Evolutionary conservation across 106 monocot genomes (phyloP).

Genomic region (Platanthera guangdongensis): DNA sequence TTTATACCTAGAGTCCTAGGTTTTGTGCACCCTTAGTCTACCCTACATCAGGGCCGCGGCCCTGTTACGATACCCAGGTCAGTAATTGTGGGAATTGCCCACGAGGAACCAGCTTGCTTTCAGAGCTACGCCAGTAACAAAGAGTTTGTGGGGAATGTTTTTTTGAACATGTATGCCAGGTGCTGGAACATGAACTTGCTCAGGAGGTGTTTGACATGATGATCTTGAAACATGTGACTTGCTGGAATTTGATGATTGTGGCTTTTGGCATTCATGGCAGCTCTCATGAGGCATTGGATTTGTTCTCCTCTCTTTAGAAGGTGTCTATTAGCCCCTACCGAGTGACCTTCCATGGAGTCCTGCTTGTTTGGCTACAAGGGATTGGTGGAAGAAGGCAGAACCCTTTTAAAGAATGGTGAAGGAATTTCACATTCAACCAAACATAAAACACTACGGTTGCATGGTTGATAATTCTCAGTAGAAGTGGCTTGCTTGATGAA

Average conservation of each 20-base stretch:
- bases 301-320: conserved; percentile 53
- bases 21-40: too few species aligned
- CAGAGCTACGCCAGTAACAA: too few species aligned
- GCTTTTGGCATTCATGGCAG: conserved; percentile 48
- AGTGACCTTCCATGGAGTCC: conserved; percentile 47
- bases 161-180: conserved; percentile 71
- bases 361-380: conserved; percentile 65
- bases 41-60: too few species aligned
- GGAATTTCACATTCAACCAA: conserved; percentile 38
- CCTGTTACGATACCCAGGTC: too few species aligned
- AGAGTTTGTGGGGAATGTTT: conserved; percentile 43
- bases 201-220: conserved; percentile 51
- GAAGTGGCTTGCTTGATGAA: conserved; percentile 47
- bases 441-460: conserved; percentile 75
- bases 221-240: conserved; percentile 46
- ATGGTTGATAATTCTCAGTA: conserved; percentile 64
- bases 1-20: too few species aligned
- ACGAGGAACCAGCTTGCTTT: too few species aligned
- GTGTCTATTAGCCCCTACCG: conserved; percentile 27
- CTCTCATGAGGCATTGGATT: conserved; percentile 40
- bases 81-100: too few species aligned
- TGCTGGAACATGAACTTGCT: conserved; percentile 43
- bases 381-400: conserved; percentile 38
- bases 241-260: conserved; percentile 78
- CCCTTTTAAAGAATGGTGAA: conserved; percentile 41